Percentiles rank a stretch among this genome's conserved stretches.
These are phyloP conservation scores for Tylopilus rubrobrunneus DNA, from an alignment of 768 basidiomycete species.

Conservation along the genomic window DNA sequence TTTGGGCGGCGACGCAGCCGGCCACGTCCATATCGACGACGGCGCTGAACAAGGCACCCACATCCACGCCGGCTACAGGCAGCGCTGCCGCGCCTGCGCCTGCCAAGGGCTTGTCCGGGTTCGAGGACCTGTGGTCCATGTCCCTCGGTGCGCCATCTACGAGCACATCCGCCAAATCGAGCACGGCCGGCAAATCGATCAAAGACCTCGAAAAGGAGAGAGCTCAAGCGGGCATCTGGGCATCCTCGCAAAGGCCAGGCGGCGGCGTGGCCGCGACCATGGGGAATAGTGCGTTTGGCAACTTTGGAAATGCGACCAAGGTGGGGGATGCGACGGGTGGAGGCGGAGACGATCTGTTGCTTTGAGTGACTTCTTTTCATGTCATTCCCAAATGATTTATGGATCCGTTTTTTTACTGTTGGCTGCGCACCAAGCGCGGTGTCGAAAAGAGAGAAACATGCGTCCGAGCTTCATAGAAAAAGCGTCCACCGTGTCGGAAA, in stretches of 20 bases:
- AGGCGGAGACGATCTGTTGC: constrained; percentile 40
- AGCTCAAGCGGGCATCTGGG: constrained; percentile 79
- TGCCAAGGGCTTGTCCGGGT: constrained; percentile 49
- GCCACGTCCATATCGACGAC: constrained; percentile 2
- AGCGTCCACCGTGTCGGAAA: constrained; percentile 17
- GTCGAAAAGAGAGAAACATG: not conserved
- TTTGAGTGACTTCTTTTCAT: constrained; percentile 25
- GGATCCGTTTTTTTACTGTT: not conserved
- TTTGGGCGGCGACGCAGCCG: constrained; percentile 23
- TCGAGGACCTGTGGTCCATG: constrained; percentile 89
- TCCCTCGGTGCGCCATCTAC: constrained; percentile 53
- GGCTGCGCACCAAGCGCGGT: not conserved
- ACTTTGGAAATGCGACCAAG: constrained; percentile 27
- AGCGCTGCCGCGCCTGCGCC: constrained; percentile 22
- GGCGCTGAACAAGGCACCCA: constrained; percentile 13
- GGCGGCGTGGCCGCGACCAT: constrained; percentile 8
- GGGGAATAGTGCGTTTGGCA: constrained; percentile 29
- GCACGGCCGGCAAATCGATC: constrained; percentile 63
- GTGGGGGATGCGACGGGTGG: constrained; percentile 18
- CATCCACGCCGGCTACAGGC: too few relatives aligned
- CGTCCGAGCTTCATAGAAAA: constrained; percentile 1
- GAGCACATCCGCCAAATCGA: constrained; percentile 32
- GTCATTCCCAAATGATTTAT: constrained; percentile 2
- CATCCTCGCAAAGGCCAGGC: constrained; percentile 25
- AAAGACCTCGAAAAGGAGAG: constrained; percentile 90